Evolutionary conservation across 441 rosid genomes (phyloP).

Genomic region (Kokia cookei): DNA sequence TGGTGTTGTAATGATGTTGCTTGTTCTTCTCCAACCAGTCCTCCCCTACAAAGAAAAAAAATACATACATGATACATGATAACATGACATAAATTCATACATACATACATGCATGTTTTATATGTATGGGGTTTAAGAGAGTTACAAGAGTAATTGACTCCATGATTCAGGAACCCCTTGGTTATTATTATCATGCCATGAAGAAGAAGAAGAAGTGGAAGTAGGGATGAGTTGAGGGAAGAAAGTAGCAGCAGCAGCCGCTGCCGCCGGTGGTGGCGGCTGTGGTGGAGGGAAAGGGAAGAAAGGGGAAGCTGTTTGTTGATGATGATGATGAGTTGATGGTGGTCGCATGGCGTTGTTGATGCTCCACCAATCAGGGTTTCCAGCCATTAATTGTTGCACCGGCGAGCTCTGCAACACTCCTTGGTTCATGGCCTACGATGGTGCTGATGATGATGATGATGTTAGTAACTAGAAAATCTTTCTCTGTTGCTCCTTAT

Average conservation of each 20-base stretch:
- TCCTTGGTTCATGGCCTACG: slow-evolving; percentile 61
- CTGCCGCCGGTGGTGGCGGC: neutral
- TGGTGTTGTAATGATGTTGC: slow-evolving; percentile 41
- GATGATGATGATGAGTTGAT: slow-evolving; percentile 43
- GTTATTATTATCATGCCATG: slow-evolving; percentile 44
- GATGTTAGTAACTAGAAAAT: neutral
- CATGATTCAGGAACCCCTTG: slow-evolving; percentile 76
- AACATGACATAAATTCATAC: too few species aligned
- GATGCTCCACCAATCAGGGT: slow-evolving; percentile 80
- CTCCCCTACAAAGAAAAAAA: slow-evolving; percentile 39
- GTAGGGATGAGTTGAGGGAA: slow-evolving; percentile 43
- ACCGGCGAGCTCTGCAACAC: slow-evolving; percentile 77
- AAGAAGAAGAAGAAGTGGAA: slow-evolving; percentile 35
- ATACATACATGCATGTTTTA: too few species aligned
- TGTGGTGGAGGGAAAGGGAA: slow-evolving; percentile 15
- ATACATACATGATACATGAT: too few species aligned
- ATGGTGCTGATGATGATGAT: neutral
- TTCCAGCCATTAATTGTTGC: slow-evolving; percentile 79
- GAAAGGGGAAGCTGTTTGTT: slow-evolving; percentile 32
- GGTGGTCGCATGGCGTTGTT: slow-evolving; percentile 54
- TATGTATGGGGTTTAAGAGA: slow-evolving; percentile 4
- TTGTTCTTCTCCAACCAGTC: slow-evolving; percentile 67
- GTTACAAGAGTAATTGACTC: slow-evolving; percentile 88
- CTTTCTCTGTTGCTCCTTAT: neutral
- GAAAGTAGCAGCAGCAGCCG: slow-evolving; percentile 15